Evolutionary conservation across 2,329 filamentous ascomycete genomes (phyloP).

Genomic region (Colletotrichum somersetense): DNA sequence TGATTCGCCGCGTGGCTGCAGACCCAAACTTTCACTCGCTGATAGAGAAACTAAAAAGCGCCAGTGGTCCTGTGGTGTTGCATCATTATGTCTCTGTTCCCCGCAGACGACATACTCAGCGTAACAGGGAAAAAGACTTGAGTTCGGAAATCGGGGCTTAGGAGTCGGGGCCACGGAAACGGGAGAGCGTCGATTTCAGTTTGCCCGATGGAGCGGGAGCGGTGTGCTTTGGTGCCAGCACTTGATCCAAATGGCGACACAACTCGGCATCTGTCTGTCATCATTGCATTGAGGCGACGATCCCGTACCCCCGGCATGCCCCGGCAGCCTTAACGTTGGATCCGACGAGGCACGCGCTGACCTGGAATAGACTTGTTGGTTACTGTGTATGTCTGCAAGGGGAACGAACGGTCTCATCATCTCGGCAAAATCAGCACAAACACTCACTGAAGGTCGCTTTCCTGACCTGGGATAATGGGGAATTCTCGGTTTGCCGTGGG

Average conservation of each 20-base stretch:
- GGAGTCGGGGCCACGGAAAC: not conserved
- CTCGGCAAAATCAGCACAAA: slow-evolving; percentile 9
- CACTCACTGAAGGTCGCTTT: not conserved
- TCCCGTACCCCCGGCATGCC: not conserved
- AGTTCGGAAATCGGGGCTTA: no score
- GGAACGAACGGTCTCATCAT: no score
- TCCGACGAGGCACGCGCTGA: not conserved
- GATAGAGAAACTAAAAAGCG: not conserved
- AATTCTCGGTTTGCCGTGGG: slow-evolving; percentile 11
- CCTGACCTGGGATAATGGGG: no score
- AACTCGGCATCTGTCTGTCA: slow-evolving; percentile 2
- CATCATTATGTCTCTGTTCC: slow-evolving; percentile 21
- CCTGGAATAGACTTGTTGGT: slow-evolving; percentile 2
- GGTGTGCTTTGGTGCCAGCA: slow-evolving; percentile 21
- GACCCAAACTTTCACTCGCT: slow-evolving; percentile 9
- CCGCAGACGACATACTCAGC: slow-evolving; percentile 10
- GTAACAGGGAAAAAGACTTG: slow-evolving; percentile 11
- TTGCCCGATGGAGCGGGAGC: slow-evolving; percentile 35
- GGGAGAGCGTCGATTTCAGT: slow-evolving; percentile 6
- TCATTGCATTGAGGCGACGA: slow-evolving; percentile 12
- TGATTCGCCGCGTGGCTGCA: slow-evolving; percentile 15
- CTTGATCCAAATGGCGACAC: slow-evolving; percentile 1
- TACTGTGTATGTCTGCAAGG: slow-evolving; percentile 10
- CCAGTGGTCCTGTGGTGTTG: slow-evolving; percentile 3
- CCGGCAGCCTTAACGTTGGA: not conserved